Evolutionary conservation across 805 yeast species (phyloP), one percentile per base, ranked within the genome.

Genomic region (Spathaspora passalidarum): DNA sequence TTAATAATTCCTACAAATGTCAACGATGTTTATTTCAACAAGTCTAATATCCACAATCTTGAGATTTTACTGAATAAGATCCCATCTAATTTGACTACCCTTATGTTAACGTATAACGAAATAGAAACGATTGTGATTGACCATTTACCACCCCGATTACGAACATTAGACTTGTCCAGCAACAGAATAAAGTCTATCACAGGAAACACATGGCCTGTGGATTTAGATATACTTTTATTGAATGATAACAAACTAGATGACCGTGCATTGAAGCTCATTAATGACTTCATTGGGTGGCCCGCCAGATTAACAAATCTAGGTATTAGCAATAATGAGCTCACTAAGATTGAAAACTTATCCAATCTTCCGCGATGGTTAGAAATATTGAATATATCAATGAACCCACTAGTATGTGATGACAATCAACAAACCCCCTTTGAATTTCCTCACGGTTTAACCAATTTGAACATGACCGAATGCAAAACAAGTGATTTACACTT

Each of bases 51-150:
- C 10, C 43, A 48, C 10, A 47, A 55, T 40, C 19, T 25, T 3
- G 43, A 39, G 6, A 47, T 56, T 8, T 32, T 47, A 1, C 35
- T 38, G 4, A 38, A 51, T 18, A 21, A 26, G 8, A 54, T 61
- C 22, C 69, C 70, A 0, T 35, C 44, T 2, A 40, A 47, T 20
- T 54, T 69, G 42, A 55, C 54, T 13, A 61, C 63, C 4, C 48
- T 69, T 26, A 68, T 68, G 73, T 44, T 68, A 26, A 60, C 72
- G 0, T 56, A 64, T 49, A 66, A 66, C 46, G 54, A 60, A 42
- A 49, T 69, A 3, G 47, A 59, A 11, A 51, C 38, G 17, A 54
- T 69, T 23, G 21, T 32, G 25, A 29, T 39, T 23, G 40, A 40
- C 38, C 32, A n/a, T 4, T 65, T 65, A 61, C 73, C 72, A 1